phyloP scores from a whole-genome alignment of 148 eudicot genomes.

The Fagopyrum esculentum region DNA sequence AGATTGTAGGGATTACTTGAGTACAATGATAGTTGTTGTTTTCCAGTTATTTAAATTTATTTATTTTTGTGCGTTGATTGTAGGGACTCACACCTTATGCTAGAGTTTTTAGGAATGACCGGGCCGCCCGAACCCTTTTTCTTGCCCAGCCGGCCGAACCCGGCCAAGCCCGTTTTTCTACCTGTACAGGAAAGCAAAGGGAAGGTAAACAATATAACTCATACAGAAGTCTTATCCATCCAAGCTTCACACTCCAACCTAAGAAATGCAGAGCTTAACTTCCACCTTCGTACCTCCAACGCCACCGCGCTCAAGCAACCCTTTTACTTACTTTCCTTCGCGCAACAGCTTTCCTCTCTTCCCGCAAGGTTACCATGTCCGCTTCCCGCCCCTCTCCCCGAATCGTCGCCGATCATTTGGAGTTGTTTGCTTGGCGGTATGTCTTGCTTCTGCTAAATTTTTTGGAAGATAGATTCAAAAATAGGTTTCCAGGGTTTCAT shows the following conservation, averaged over 20 bases:
- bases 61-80: too few species aligned
- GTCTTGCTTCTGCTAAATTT: conserved; percentile 5
- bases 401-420: conserved; percentile 24
- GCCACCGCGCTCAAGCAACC: neutral
- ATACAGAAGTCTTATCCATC: neutral
- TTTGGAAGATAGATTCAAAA: neutral
- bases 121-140: too few species aligned
- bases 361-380: conserved; percentile 4
- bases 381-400: conserved; percentile 20
- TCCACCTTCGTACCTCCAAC: conserved; percentile 3
- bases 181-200: too few species aligned
- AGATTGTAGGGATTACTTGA: too few species aligned
- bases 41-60: too few species aligned
- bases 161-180: too few species aligned
- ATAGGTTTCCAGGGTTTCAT: neutral
- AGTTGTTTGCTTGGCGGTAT: conserved; percentile 90
- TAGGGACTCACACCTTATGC: too few species aligned
- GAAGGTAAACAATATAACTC: neutral
- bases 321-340: neutral
- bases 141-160: too few species aligned
- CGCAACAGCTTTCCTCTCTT: neutral
- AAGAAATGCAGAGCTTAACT: conserved; percentile 9
- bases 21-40: too few species aligned
- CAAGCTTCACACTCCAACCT: neutral
- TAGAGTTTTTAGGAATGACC: too few species aligned